Conservation (phyloP, 1,284 basidiomycete genomes). For the Earliella scabrosa region DNA sequence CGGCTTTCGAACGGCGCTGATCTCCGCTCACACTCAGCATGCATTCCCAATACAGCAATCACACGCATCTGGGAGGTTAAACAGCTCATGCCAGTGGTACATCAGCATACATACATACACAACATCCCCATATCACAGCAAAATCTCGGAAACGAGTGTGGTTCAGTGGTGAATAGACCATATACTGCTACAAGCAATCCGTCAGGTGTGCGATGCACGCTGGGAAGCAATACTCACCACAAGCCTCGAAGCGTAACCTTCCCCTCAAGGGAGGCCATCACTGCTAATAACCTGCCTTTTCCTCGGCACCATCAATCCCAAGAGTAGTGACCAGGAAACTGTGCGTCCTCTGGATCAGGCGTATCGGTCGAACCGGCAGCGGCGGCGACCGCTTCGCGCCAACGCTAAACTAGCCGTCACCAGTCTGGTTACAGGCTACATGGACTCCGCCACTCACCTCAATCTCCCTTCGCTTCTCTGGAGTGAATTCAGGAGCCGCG, state of each 20-base stretch:
- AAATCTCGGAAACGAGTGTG: not conserved
- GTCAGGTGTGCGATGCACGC: not conserved
- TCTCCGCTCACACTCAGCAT: conserved; percentile 7
- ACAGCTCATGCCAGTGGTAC: no score
- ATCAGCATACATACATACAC: not conserved
- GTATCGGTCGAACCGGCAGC: not conserved
- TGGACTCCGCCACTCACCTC: not conserved
- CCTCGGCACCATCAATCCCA: not conserved
- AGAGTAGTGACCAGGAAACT: not conserved
- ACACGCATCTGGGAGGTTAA: not conserved
- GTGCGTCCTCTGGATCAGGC: not conserved
- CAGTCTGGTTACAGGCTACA: not conserved
- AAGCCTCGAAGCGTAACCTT: not conserved
- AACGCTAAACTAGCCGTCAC: not conserved
- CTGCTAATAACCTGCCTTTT: no score
- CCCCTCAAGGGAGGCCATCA: not conserved
- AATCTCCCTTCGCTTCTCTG: not conserved
- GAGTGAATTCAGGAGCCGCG: not conserved
- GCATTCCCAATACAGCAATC: conserved; percentile 1
- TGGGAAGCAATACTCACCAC: not conserved
- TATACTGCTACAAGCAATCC: no score
- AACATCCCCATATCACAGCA: not conserved
- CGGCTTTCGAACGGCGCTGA: conserved; percentile 7
- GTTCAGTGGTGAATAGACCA: no score
- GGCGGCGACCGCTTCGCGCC: not conserved